These are phyloP conservation scores for Alliaria petiolata DNA, from an alignment of 345 rosid genomes.

Conservation along the genomic window DNA sequence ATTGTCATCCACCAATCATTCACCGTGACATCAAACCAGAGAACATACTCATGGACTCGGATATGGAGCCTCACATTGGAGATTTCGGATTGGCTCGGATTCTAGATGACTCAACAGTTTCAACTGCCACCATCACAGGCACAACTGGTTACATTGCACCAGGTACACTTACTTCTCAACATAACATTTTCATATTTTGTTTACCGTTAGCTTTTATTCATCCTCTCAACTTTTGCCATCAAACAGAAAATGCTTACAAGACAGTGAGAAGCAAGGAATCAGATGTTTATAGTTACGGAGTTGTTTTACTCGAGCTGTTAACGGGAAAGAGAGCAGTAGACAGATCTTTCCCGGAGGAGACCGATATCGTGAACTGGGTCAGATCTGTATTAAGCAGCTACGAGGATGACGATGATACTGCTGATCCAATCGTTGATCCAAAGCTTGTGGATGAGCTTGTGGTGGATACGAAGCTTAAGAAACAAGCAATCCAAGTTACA, in stretches of 20 bases:
- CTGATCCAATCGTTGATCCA: slow-evolving; percentile 40
- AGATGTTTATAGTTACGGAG: slow-evolving; percentile 70
- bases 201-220: slow-evolving; percentile 47
- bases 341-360: slow-evolving; percentile 34
- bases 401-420: slow-evolving; percentile 24
- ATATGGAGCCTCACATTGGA: slow-evolving; percentile 80
- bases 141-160: slow-evolving; percentile 86
- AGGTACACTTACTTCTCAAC: slow-evolving; percentile 57
- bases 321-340: slow-evolving; percentile 54
- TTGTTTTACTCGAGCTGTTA: slow-evolving; percentile 59
- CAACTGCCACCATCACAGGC: slow-evolving; percentile 45
- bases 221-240: slow-evolving; percentile 49
- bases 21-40: slow-evolving; percentile 83
- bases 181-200: slow-evolving; percentile 45
- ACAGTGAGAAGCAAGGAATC: slow-evolving; percentile 52
- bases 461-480: slow-evolving; percentile 41
- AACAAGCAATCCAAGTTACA: slow-evolving; percentile 46
- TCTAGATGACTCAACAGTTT: slow-evolving; percentile 44
- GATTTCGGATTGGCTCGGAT: slow-evolving; percentile 84
- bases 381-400: slow-evolving; percentile 37
- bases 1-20: slow-evolving; percentile 66
- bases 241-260: slow-evolving; percentile 68
- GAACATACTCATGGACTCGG: slow-evolving; percentile 70
- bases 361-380: slow-evolving; percentile 48
- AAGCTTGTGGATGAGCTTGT: slow-evolving; percentile 44